Evolutionary conservation across 2,329 filamentous ascomycete species (phyloP).

Genomic region (Rhynchosporium agropyri): DNA sequence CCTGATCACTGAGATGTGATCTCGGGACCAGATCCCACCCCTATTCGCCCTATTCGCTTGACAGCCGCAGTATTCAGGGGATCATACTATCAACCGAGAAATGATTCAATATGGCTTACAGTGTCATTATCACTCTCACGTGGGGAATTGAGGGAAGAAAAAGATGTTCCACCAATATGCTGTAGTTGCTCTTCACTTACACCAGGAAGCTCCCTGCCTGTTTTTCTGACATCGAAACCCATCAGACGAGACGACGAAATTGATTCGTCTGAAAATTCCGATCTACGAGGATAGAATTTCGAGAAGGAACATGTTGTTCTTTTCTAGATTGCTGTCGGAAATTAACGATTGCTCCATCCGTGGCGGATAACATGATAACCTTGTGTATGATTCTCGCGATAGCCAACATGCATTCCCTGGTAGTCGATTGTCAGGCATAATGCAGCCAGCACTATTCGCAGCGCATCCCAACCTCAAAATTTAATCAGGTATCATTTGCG

Average conservation of each 20-base stretch:
- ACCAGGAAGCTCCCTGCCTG: conserved; percentile 11
- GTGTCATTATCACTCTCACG: conserved; percentile 4
- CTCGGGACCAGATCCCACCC: not conserved
- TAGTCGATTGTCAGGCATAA: conserved; percentile 8
- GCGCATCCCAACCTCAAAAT: not conserved
- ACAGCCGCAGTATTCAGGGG: conserved; percentile 1
- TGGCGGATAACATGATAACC: conserved; percentile 1
- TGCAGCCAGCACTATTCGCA: conserved; percentile 14
- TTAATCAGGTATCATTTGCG: not conserved
- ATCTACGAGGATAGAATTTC: not conserved
- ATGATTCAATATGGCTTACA: conserved; percentile 11
- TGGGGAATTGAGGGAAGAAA: not conserved
- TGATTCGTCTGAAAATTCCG: not conserved
- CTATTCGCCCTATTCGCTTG: conserved; percentile 4
- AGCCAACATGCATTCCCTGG: conserved; percentile 14
- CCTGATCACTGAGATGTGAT: not conserved
- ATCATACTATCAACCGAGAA: conserved; percentile 15
- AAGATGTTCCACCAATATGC: not conserved
- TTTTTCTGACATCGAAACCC: conserved; percentile 9
- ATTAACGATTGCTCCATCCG: conserved; percentile 3
- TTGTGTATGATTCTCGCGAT: conserved; percentile 1
- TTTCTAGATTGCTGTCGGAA: conserved; percentile 4
- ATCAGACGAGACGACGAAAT: not conserved
- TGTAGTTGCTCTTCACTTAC: not conserved
- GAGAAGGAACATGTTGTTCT: not conserved